A percentile compares a stretch with the other conserved stretches of the same genome.
These are phyloP conservation scores for Monosporozyma solicola DNA, from an alignment of 805 yeast species.

Conservation along the genomic window DNA sequence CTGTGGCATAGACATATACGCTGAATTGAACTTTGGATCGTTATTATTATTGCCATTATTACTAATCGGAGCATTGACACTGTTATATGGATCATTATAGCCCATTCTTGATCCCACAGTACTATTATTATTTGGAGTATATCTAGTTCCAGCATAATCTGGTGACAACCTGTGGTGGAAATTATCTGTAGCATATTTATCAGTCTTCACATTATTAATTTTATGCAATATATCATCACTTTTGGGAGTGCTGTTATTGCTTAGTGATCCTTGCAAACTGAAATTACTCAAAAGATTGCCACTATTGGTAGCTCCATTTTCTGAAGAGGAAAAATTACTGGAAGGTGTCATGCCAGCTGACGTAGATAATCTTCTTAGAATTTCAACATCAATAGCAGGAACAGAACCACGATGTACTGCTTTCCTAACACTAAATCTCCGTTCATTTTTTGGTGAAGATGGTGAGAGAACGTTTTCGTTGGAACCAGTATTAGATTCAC, in stretches of 20 bases:
- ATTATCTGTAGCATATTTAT: not conserved
- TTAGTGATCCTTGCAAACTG: not conserved
- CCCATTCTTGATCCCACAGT: not conserved
- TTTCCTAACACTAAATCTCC: conserved; percentile 19
- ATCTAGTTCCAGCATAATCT: not conserved
- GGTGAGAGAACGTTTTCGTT: conserved; percentile 2
- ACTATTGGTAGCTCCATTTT: not conserved
- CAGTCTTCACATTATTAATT: not conserved
- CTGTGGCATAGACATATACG: not conserved
- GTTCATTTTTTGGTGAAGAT: conserved; percentile 4
- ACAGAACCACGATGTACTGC: conserved; percentile 20
- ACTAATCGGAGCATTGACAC: not conserved
- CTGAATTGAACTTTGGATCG: not conserved
- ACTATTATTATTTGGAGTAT: not conserved
- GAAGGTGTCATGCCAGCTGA: not conserved
- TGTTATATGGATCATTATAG: not conserved
- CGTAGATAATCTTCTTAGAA: conserved; percentile 17
- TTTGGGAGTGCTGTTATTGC: not conserved
- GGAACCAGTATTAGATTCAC: not conserved
- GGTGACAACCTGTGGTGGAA: not conserved
- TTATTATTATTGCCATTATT: not conserved
- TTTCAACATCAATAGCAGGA: conserved; percentile 21
- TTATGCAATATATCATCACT: not conserved
- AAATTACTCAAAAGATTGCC: not conserved
- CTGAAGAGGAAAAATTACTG: not conserved